phyloP scores from a whole-genome alignment of 169 alveolate genomes.

The Eimeria maxima region DNA sequence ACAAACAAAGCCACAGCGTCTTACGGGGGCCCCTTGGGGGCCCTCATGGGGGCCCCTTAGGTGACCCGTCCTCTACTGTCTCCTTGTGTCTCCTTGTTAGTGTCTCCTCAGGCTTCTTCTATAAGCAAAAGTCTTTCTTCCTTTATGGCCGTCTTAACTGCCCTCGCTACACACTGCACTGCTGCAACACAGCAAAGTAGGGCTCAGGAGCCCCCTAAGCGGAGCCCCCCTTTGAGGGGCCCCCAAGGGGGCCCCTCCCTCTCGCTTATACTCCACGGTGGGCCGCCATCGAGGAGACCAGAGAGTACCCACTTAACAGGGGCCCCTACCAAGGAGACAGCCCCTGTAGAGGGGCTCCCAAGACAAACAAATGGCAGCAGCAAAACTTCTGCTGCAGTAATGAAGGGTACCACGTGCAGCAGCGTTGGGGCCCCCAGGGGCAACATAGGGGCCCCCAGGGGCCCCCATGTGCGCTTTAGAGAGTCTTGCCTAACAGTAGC shows the following conservation, averaged over 20 bases:
- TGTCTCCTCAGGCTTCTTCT: constrained; percentile 18
- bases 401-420: neutral
- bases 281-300: neutral
- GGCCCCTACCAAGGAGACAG: neutral
- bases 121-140: constrained; percentile 52
- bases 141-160: constrained; percentile 33
- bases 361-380: neutral
- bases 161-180: constrained; percentile 50
- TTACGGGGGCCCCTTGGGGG: neutral
- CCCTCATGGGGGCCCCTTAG: too few species aligned
- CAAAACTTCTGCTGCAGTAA: neutral
- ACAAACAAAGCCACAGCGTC: neutral
- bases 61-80: too few species aligned
- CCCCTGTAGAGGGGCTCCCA: neutral
- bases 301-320: neutral
- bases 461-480: constrained; percentile 65
- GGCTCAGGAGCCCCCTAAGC: neutral
- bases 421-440: too few species aligned
- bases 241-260: neutral
- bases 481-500: constrained; percentile 41
- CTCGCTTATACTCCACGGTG: neutral
- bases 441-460: constrained; percentile 14
- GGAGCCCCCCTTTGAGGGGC: neutral
- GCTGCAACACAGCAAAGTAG: neutral
- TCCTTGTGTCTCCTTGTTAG: neutral